Conservation (phyloP, 176 grass and related monocot genomes). For the Thinopyrum elongatum region DNA sequence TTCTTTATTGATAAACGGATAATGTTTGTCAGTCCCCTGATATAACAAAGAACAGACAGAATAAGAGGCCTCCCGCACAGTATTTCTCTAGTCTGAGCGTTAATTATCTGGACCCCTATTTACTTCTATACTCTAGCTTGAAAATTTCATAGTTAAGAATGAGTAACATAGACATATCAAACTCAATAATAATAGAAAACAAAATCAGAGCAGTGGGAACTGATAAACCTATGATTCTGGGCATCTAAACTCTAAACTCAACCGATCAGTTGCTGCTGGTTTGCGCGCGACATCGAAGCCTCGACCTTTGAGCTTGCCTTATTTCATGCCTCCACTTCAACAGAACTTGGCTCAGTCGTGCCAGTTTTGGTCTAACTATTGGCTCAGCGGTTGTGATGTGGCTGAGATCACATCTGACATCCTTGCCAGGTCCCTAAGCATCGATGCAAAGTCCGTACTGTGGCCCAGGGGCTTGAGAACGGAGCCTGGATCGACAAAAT, state of each 20-base stretch:
- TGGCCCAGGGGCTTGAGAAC: neutral
- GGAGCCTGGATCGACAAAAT: neutral
- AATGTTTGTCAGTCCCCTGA: slow-evolving; percentile 86
- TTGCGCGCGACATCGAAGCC: neutral
- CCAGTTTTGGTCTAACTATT: neutral
- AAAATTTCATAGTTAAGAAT: slow-evolving; percentile 4
- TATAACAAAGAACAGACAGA: slow-evolving; percentile 11
- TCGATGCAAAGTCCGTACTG: neutral
- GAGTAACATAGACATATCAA: neutral
- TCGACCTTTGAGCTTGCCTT: neutral
- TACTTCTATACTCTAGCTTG: neutral
- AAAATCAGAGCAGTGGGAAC: slow-evolving; percentile 16
- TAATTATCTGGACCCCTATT: neutral
- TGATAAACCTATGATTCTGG: neutral
- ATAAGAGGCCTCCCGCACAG: neutral
- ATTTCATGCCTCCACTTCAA: neutral
- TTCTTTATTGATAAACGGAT: slow-evolving; percentile 80
- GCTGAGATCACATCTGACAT: no score
- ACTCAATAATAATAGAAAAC: neutral
- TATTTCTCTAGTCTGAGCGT: slow-evolving; percentile 6
- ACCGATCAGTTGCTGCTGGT: neutral
- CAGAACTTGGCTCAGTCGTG: neutral
- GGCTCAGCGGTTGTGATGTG: neutral
- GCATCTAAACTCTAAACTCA: slow-evolving; percentile 14
- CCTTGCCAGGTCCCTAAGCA: neutral